Evolutionary conservation across 2,329 filamentous ascomycete species (phyloP).

Genomic region (Microdochium nivale): DNA sequence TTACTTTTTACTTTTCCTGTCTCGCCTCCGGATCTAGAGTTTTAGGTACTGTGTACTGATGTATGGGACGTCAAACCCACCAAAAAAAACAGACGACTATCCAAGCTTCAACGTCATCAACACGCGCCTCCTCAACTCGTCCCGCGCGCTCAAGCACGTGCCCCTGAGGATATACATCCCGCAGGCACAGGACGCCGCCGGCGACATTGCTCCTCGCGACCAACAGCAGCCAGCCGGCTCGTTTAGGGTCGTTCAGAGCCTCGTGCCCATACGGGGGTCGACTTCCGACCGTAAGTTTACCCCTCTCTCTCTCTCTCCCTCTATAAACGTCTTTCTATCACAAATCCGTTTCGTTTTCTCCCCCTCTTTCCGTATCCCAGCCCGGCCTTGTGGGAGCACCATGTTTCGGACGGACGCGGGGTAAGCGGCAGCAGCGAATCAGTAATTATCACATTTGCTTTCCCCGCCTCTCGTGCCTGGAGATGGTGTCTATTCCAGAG

Average conservation of each 20-base stretch:
- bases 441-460: too few species aligned
- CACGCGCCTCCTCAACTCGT: constrained; percentile 65
- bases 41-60: too few species aligned
- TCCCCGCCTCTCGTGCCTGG: too few species aligned
- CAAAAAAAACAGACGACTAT: constrained; percentile 56
- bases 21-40: too few species aligned
- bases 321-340: not conserved
- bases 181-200: constrained; percentile 33
- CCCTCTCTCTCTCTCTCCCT: not conserved
- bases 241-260: constrained; percentile 68
- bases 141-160: constrained; percentile 70
- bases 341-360: not conserved
- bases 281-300: constrained; percentile 24
- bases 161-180: constrained; percentile 82
- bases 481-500: too few species aligned
- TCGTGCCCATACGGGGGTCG: constrained; percentile 44
- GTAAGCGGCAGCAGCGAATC: too few species aligned
- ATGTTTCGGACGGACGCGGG: too few species aligned
- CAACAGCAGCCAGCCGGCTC: constrained; percentile 32
- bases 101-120: constrained; percentile 65
- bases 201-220: constrained; percentile 9
- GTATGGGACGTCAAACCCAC: too few species aligned
- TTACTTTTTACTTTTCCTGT: too few species aligned
- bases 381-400: too few species aligned
- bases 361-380: too few species aligned